Percentiles rank a stretch among this genome's conserved stretches.
These are phyloP conservation scores for Hymenoscyphus repandus DNA, from an alignment of 2,329 filamentous ascomycete genomes.

Conservation along the genomic window DNA sequence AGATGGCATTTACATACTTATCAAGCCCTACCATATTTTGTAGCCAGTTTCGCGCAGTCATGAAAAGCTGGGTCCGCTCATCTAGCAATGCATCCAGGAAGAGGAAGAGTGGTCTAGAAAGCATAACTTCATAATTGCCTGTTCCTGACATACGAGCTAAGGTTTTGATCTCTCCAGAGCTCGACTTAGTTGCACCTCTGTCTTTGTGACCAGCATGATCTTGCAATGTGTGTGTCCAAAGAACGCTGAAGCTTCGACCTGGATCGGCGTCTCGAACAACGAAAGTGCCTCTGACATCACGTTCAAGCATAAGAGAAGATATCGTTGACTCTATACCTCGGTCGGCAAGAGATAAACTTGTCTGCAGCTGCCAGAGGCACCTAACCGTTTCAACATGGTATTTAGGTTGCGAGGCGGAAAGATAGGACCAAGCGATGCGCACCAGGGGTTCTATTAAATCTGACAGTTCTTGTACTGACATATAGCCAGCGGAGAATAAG, in stretches of 20 bases:
- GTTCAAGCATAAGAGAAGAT: slow-evolving; percentile 59
- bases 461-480: slow-evolving; percentile 48
- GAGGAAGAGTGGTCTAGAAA: slow-evolving; percentile 76
- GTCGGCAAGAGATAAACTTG: slow-evolving; percentile 58
- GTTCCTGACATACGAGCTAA: slow-evolving; percentile 45
- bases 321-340: slow-evolving; percentile 78
- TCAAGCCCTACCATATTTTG: slow-evolving; percentile 60
- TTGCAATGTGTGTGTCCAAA: slow-evolving; percentile 78
- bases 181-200: slow-evolving; percentile 44
- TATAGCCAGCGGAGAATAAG: slow-evolving; percentile 48
- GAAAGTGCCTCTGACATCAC: slow-evolving; percentile 43
- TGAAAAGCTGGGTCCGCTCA: slow-evolving; percentile 66
- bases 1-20: slow-evolving; percentile 40
- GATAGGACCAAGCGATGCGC: slow-evolving; percentile 68
- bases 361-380: slow-evolving; percentile 80
- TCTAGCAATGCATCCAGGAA: slow-evolving; percentile 74
- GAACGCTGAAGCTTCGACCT: slow-evolving; percentile 64
- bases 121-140: slow-evolving; percentile 65
- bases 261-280: slow-evolving; percentile 49
- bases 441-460: slow-evolving; percentile 65
- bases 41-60: slow-evolving; percentile 77
- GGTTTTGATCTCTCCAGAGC: slow-evolving; percentile 32
- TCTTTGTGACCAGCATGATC: slow-evolving; percentile 43
- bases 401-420: slow-evolving; percentile 80
- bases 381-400: slow-evolving; percentile 91